Evolutionary conservation across 2,329 filamentous ascomycete genomes (phyloP), one percentile per base, ranked within the genome.

Genomic region (Hirsutella minnesotensis): DNA sequence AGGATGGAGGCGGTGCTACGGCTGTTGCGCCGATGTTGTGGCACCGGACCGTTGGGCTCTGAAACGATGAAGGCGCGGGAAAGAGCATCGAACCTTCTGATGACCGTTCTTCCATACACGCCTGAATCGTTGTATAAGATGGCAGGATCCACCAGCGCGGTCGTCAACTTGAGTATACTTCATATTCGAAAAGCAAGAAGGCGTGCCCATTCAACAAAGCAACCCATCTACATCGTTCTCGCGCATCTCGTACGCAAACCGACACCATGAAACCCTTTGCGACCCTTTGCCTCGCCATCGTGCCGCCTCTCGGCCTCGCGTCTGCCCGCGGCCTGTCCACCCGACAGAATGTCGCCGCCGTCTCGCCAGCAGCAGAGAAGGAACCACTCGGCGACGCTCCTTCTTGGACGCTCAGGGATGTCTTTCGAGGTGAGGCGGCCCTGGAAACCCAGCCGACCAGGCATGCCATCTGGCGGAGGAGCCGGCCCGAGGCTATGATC

Each of bases 61-160:
- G 24, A 27, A 27, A 27, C 24, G 24, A 12, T 12, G 24, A 27
- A 27, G n/a, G 7, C 24, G 24, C 24, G 24, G 24, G 24, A 27
- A 27, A 27, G 24, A 27, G 24, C 24, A 27, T 12, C 24, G 24
- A 27, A 12, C 7, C 12, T 27, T 66, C 69, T 27, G 24, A 7
- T 12, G 7, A 12, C 12, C 24, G 7, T 27, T 27, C 24, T 12
- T 27, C 12, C 24, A 7, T 12, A 27, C 24, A 27, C 24, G 12
- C n/a, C n/a, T n/a, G n/a, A n/a, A n/a, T n/a, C n/a, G 12, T 7
- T 27, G 24, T 27, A 27, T 27, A 27, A 27, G 24, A 27, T 27
- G n/a, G n/a, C n/a, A n/a, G n/a, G n/a, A n/a, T n/a, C n/a, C n/a
- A n/a, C n/a, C n/a, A n/a, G n/a, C n/a, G n/a, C n/a, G n/a, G n/a